Base-by-base conservation (phyloP, 345 rosid genomes). In the Excoecaria agallocha region DNA sequence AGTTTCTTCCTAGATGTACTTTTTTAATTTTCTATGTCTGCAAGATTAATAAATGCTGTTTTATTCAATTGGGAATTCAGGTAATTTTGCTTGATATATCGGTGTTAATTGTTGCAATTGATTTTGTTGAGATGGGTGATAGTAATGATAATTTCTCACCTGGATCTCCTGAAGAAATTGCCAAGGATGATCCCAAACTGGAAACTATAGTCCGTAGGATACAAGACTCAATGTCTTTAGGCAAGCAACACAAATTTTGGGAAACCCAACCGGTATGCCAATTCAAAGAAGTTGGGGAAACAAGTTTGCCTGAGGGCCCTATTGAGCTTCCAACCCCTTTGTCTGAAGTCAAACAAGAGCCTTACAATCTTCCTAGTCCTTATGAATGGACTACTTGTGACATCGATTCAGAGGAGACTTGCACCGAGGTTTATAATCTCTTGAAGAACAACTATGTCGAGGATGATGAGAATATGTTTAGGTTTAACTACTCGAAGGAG, bases 381-480 rank as follows among this genome's bases (percentile, higher is more conserved):
- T 92, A 89, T 56, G 96, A 94, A 69, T 94, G 97, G 97, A 85
- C 89, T 35, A 92, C 97, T 0, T 94, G 98, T 75, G 93, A 94
- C 74, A 86, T 94, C 86, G 79, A 81, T 50, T 86, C 85, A 1
- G 98, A 94, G 55, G 91, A 88, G 54, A 94, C 89, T 61, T 94
- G 93, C 37, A 76, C 64, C 1, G 97, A 94, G 86, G 97, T 92
- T 9, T 89, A 88, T 74, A 89, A 85, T 79, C 91, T 94, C 66
- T 81, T 89, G 87, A 92, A 84, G 89, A 86, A 82, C 70, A 94
- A 94, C 78, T 94, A 94, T 63, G 98, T 90, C 4, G 97, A 92
- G 81, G 98, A 92, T 69, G 97, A 94, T 20, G 97, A 94, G 86
- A 94, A 92, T 70, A 94, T 94, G 98, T 94, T 94, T 76, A 87